Conservation (phyloP, 768 basidiomycete genomes). For the Agaricus sinodeliciosus region DNA sequence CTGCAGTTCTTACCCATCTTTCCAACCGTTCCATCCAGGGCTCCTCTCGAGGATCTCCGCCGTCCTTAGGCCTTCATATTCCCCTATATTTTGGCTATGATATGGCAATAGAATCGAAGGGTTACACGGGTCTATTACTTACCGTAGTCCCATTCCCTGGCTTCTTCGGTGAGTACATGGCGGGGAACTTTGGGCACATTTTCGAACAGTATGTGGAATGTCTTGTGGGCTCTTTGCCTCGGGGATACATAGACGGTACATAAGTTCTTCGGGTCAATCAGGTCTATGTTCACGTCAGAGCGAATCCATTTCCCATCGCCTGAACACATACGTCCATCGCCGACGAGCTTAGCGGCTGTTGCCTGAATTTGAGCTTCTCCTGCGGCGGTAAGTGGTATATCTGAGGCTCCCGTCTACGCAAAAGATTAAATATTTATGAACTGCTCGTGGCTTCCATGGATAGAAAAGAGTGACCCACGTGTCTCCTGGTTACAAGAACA, state of each 20-base stretch:
- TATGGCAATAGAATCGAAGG: no score
- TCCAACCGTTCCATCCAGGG: slow-evolving; percentile 77
- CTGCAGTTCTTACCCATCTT: slow-evolving; percentile 52
- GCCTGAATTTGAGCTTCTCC: slow-evolving; percentile 68
- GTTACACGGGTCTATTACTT: not conserved
- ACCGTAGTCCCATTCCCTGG: slow-evolving; percentile 85
- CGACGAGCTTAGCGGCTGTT: slow-evolving; percentile 62
- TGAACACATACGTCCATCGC: slow-evolving; percentile 60
- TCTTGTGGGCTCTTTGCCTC: slow-evolving; percentile 77
- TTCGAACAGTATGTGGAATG: slow-evolving; percentile 76
- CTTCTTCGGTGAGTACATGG: slow-evolving; percentile 58
- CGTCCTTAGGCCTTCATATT: slow-evolving; percentile 80
- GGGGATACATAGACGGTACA: slow-evolving; percentile 78
- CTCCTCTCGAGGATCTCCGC: slow-evolving; percentile 66
- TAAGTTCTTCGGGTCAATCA: slow-evolving; percentile 76
- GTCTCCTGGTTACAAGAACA: slow-evolving; percentile 38
- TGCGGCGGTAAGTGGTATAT: slow-evolving; percentile 78
- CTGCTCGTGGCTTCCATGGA: not conserved
- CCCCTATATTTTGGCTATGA: slow-evolving; percentile 35
- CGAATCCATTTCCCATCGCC: not conserved
- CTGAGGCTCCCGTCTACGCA: slow-evolving; percentile 72
- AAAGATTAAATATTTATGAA: not conserved
- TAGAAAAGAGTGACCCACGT: slow-evolving; percentile 34
- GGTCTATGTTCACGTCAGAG: slow-evolving; percentile 31
- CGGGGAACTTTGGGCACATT: slow-evolving; percentile 34